These are phyloP conservation scores for Kondoa subrosea DNA, from an alignment of 768 basidiomycete genomes.

Conservation along the genomic window DNA sequence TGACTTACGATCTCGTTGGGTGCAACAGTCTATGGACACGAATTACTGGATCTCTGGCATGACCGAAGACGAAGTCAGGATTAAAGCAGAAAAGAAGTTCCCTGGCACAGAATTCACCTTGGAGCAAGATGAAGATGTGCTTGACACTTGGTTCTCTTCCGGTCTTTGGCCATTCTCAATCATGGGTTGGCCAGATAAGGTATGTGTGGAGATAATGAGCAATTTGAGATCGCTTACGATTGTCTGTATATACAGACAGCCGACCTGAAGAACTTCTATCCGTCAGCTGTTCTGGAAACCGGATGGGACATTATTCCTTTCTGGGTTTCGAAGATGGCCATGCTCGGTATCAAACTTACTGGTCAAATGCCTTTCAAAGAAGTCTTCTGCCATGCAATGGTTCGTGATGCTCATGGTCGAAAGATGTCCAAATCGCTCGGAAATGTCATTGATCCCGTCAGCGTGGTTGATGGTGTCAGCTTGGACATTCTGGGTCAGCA, in stretches of 20 bases:
- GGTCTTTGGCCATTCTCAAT: conserved; percentile 95
- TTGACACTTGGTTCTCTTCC: conserved; percentile 99
- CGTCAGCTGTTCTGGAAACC: conserved; percentile 77
- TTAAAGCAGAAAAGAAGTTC: conserved; percentile 48
- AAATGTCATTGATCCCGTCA: conserved; percentile 92
- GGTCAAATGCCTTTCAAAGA: conserved; percentile 84
- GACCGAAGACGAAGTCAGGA: conserved; percentile 54
- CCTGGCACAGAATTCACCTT: conserved; percentile 55
- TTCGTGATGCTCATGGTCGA: conserved; percentile 92
- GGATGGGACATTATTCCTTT: conserved; percentile 99
- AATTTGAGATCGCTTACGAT: background rate
- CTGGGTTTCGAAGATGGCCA: conserved; percentile 98
- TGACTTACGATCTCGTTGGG: background rate
- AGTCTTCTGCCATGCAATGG: conserved; percentile 95
- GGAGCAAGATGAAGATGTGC: conserved; percentile 86
- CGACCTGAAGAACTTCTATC: conserved; percentile 70
- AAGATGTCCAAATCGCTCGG: conserved; percentile 99
- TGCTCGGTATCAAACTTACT: conserved; percentile 77
- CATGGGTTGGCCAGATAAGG: conserved; percentile 93
- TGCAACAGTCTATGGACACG: conserved; percentile 39
- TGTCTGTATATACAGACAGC: conserved; percentile 40
- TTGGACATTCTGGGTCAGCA: conserved; percentile 70
- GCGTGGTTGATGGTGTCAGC: conserved; percentile 70
- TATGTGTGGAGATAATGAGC: conserved; percentile 31
- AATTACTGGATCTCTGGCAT: conserved; percentile 85